Evolutionary conservation across 768 basidiomycete species (phyloP).

Genomic region (Arthromyces matolae): DNA sequence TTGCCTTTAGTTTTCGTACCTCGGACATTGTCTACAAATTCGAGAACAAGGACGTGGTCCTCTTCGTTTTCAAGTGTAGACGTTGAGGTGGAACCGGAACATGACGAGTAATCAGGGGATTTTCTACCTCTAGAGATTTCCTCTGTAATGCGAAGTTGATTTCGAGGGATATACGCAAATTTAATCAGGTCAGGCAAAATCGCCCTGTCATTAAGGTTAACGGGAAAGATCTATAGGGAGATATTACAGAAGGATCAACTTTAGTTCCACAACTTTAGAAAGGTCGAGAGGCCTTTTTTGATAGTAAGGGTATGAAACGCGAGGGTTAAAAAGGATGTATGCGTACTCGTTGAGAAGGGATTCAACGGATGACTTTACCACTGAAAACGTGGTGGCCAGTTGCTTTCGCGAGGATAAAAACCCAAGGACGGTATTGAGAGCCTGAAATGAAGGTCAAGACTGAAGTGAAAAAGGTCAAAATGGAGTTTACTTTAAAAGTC

Average conservation of each 20-base stretch:
- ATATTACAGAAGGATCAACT: constrained; percentile 43
- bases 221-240: background rate
- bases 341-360: constrained; percentile 67
- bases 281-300: constrained; percentile 73
- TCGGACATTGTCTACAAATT: constrained; percentile 35
- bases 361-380: constrained; percentile 77
- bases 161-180: constrained; percentile 75
- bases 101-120: constrained; percentile 39
- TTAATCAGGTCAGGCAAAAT: constrained; percentile 78
- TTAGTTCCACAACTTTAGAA: constrained; percentile 76
- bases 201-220: constrained; percentile 40
- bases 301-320: too few relatives aligned
- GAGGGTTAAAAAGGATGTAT: background rate
- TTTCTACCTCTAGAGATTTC: constrained; percentile 23
- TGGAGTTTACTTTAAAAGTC: constrained; percentile 9
- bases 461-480: background rate
- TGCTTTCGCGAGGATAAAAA: constrained; percentile 82
- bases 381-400: constrained; percentile 74
- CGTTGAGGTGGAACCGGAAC: constrained; percentile 26
- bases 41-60: constrained; percentile 44
- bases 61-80: constrained; percentile 16
- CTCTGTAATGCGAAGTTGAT: constrained; percentile 55
- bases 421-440: constrained; percentile 84
- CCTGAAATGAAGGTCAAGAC: constrained; percentile 37
- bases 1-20: constrained; percentile 29